Conservation (phyloP, 2,329 filamentous ascomycete genomes). For the Hypoxylon sp. region DNA sequence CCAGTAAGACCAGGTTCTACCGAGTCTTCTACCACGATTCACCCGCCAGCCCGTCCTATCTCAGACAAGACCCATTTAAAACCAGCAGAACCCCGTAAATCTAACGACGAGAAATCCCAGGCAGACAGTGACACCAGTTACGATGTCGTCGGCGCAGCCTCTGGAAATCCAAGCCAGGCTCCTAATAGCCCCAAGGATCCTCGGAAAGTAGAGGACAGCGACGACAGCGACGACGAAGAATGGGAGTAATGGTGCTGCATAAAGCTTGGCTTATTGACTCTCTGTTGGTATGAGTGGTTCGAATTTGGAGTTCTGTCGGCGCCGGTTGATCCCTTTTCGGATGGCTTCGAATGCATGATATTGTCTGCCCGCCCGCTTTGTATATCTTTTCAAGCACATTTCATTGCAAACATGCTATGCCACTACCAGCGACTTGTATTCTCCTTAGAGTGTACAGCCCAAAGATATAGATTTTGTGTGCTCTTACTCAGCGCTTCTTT, state of each 20-base stretch:
- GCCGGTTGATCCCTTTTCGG: slow-evolving; percentile 42
- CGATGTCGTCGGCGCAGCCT: slow-evolving; percentile 86
- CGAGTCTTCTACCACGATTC: slow-evolving; percentile 73
- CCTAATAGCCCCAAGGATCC: slow-evolving; percentile 75
- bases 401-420: slow-evolving; percentile 35
- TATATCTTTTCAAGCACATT: slow-evolving; percentile 49
- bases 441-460: slow-evolving; percentile 25
- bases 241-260: slow-evolving; percentile 51
- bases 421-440: slow-evolving; percentile 22
- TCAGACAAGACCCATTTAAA: slow-evolving; percentile 66
- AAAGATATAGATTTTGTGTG: slow-evolving; percentile 26
- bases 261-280: slow-evolving; percentile 27
- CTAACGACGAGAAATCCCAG: slow-evolving; percentile 90
- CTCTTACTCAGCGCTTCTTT: slow-evolving; percentile 68
- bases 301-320: slow-evolving; percentile 43
- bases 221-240: slow-evolving; percentile 51
- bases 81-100: slow-evolving; percentile 76
- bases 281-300: slow-evolving; percentile 27
- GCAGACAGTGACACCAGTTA: slow-evolving; percentile 97
- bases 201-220: slow-evolving; percentile 71
- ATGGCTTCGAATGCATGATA: slow-evolving; percentile 42
- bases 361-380: slow-evolving; percentile 35
- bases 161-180: slow-evolving; percentile 82
- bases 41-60: slow-evolving; percentile 59
- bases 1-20: slow-evolving; percentile 63